Conservation (phyloP, 192 early-diverging fungal species). For the Dimargaris cristalligena region DNA sequence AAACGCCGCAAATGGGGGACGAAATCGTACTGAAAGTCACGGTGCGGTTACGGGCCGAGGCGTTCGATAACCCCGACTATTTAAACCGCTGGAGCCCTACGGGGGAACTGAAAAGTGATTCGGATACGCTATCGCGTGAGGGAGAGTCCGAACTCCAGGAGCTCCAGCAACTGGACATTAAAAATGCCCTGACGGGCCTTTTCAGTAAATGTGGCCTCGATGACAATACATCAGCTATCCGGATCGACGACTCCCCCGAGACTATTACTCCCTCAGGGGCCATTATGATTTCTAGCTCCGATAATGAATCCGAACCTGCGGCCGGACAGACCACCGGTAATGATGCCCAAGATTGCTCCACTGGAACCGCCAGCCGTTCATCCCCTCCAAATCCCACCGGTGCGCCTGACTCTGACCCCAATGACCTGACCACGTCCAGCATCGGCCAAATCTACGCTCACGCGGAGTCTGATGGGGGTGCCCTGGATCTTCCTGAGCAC, state of each 20-base stretch:
- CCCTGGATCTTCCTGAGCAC: background rate
- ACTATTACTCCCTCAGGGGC: background rate
- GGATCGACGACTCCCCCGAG: too few relatives aligned
- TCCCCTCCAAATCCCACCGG: too few relatives aligned
- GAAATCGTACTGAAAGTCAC: background rate
- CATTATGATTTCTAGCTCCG: background rate
- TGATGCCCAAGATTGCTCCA: background rate
- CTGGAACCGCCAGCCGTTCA: background rate
- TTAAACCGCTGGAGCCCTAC: background rate
- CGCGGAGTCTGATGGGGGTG: background rate
- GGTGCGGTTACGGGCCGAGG: background rate
- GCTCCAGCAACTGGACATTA: background rate
- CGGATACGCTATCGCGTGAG: background rate
- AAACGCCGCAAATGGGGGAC: background rate
- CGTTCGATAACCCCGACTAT: background rate
- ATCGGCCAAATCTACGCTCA: background rate
- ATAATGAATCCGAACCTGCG: background rate
- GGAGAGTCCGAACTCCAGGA: background rate
- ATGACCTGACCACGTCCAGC: too few relatives aligned
- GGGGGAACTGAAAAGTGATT: background rate
- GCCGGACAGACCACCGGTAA: background rate
- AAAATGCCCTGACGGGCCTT: slow-evolving; percentile 1
- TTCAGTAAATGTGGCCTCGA: background rate
- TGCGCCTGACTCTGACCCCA: too few relatives aligned
- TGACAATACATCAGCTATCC: too few relatives aligned